Conservation (phyloP, 139 green algal genomes). For the Auxenochlorella pyrenoidosa region DNA sequence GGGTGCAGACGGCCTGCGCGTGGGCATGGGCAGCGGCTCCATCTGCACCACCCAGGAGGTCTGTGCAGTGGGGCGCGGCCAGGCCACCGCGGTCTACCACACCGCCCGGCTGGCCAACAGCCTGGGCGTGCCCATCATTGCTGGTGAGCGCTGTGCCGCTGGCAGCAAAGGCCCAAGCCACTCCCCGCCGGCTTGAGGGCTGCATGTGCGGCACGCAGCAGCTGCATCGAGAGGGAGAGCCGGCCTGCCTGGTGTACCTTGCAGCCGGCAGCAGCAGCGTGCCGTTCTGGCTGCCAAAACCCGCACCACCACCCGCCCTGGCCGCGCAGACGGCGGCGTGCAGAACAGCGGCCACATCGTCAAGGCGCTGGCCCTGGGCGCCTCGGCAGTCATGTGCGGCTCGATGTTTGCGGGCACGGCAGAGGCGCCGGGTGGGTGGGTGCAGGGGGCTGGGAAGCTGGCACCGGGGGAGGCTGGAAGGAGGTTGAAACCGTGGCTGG, state of each 20-base stretch:
- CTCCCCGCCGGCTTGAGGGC: too few species aligned
- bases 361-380: constrained; percentile 97
- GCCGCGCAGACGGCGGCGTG: constrained; percentile 86
- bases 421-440: constrained; percentile 84
- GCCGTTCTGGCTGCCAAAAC: too few species aligned
- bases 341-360: constrained; percentile 96
- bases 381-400: constrained; percentile 95
- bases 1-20: constrained; percentile 90
- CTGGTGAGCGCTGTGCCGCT: constrained; percentile 3
- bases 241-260: too few species aligned
- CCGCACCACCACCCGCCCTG: too few species aligned
- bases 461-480: too few species aligned
- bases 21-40: constrained; percentile 97
- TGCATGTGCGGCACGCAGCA: too few species aligned
- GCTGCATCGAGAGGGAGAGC: too few species aligned
- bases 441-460: background rate
- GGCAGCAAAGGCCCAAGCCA: background rate
- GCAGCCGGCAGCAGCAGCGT: too few species aligned
- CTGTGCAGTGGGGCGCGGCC: constrained; percentile 96
- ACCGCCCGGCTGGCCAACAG: constrained; percentile 65
- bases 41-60: constrained; percentile 98
- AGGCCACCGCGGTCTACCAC: constrained; percentile 97
- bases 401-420: constrained; percentile 95
- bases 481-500: too few species aligned
- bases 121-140: constrained; percentile 90